Evolutionary conservation across 345 rosid genomes (phyloP), one percentile per base, ranked within the genome.

Genomic region (Gossypium ekmanianum): DNA sequence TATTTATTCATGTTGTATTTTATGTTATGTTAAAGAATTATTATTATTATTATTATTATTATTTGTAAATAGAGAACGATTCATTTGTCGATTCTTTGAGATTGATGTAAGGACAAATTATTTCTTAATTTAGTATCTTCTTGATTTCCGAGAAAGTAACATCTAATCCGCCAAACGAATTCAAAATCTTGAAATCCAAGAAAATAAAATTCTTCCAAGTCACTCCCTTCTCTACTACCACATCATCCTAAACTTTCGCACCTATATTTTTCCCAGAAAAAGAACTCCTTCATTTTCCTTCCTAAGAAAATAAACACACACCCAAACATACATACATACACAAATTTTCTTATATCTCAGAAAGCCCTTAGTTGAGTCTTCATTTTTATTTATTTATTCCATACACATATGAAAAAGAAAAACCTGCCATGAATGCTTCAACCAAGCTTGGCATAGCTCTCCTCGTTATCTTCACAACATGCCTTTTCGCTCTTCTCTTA

Each of bases 401-500:
- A 34, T 34, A 34, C 9, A 43, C 47, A 17, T 4, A 11, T 63
- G 41, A 63, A 34, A 16, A 20, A 44, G 52, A 45, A 11, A 12
- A 20, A 29, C 16, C 22, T 66, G 75, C 80, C 65, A 87, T 87
- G 93, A 77, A 69, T 56, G 61, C 80, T 51, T 55, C 82, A 24
- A 79, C 76, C 75, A 82, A 72, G 84, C 76, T 84, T 20, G 85
- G 75, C 27, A 51, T 82, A 8, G 77, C 71, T 4, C 87, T 93
- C 62, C 73, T 83, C 14, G 84, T 20, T 0, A 67, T 90, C 57
- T 89, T 91, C 82, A 72, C 74, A 16, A 78, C 86, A 68, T 76
- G 77, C 16, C 10, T 93, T 39, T 70, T 73, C 1, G 86, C 82
- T 39, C 65, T 89, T 20, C 43, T 82, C 1, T 80, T 79, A 14